These are phyloP conservation scores for Sphaerostilbella broomeana DNA, from an alignment of 2,329 filamentous ascomycete species.

Conservation along the genomic window DNA sequence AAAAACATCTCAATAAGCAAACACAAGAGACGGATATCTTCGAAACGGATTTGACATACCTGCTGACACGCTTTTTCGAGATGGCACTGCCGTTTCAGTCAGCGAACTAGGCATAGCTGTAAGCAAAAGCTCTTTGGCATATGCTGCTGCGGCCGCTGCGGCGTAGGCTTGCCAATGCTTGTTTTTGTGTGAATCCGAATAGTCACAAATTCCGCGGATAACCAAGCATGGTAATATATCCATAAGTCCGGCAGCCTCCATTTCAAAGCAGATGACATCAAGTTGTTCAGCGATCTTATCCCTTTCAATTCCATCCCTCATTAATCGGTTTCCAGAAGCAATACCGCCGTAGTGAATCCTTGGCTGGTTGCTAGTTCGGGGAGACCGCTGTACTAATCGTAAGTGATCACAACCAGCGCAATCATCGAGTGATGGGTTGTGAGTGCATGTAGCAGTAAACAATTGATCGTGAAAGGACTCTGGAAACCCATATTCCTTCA, in stretches of 20 bases:
- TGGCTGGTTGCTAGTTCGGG: not conserved
- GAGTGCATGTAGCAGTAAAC: not conserved
- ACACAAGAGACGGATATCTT: too few species aligned
- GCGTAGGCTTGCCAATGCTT: constrained; percentile 12
- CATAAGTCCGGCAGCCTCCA: constrained; percentile 10
- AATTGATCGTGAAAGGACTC: not conserved
- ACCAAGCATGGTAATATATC: constrained; percentile 3
- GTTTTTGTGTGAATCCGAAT: constrained; percentile 11
- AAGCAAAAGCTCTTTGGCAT: constrained; percentile 4
- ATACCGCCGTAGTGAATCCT: constrained; percentile 6
- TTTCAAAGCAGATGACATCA: constrained; percentile 9
- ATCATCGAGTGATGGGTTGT: not conserved
- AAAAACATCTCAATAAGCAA: not conserved
- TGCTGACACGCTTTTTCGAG: too few species aligned
- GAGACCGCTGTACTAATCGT: not conserved
- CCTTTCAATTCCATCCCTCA: constrained; percentile 1
- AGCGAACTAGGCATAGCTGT: too few species aligned
- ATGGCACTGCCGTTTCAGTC: too few species aligned
- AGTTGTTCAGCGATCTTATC: not conserved
- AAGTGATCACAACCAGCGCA: not conserved
- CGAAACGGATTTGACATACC: not conserved
- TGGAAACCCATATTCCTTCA: not conserved
- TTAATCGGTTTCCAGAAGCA: constrained; percentile 10
- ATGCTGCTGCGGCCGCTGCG: constrained; percentile 5
- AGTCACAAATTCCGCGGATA: constrained; percentile 12